Conservation (phyloP, 805 yeast genomes). For the Jamesozyma lodderae region DNA sequence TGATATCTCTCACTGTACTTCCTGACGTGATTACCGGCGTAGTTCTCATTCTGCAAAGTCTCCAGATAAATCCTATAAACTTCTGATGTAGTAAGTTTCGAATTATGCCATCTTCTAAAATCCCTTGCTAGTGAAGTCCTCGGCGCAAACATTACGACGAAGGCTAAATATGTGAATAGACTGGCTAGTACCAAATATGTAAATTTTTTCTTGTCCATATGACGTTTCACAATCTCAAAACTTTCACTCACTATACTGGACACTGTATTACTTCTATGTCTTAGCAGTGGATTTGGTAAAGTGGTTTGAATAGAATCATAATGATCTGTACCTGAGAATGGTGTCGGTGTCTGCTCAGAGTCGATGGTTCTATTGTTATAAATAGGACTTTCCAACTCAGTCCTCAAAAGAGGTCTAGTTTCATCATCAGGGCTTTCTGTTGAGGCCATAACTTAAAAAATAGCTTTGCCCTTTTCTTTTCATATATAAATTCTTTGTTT, state of each 20-base stretch:
- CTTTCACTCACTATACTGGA: slow-evolving; percentile 23
- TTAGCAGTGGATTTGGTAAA: slow-evolving; percentile 1
- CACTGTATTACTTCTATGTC: slow-evolving; percentile 26
- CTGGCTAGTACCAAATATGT: slow-evolving; percentile 16
- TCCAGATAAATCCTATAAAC: slow-evolving; percentile 52
- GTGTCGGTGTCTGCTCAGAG: too few species aligned
- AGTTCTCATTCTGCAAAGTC: slow-evolving; percentile 30
- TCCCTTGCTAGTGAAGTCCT: slow-evolving; percentile 78
- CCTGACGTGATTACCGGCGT: slow-evolving; percentile 26
- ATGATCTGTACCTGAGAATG: neutral
- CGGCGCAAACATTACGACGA: slow-evolving; percentile 69
- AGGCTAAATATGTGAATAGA: slow-evolving; percentile 32
- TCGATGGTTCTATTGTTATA: too few species aligned
- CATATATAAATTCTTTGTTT: too few species aligned
- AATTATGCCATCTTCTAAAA: slow-evolving; percentile 63
- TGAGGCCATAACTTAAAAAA: too few species aligned
- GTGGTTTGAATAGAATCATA: neutral
- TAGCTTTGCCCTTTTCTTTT: too few species aligned
- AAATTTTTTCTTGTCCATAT: slow-evolving; percentile 27
- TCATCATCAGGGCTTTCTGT: too few species aligned
- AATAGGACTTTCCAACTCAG: too few species aligned
- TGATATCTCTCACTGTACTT: slow-evolving; percentile 9
- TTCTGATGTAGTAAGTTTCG: slow-evolving; percentile 57
- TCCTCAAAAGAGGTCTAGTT: too few species aligned
- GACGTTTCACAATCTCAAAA: slow-evolving; percentile 20